Base-by-base conservation (phyloP, 305 asterid species). In the Fraxinus albicans region DNA sequence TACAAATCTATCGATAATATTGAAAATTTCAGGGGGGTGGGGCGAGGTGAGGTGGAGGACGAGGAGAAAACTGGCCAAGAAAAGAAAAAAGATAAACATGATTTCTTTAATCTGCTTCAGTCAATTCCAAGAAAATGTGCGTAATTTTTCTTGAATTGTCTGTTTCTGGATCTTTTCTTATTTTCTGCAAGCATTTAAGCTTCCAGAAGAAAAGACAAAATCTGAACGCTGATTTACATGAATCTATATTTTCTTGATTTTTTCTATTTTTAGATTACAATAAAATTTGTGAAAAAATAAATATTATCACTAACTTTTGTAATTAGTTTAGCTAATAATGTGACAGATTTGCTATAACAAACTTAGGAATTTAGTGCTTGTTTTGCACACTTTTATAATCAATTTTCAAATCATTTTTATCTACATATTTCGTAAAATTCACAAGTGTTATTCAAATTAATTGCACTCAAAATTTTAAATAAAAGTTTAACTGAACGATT, bases 191-290 rank as follows among this genome's bases (percentile, higher is more conserved):
- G 84, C 58, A 73, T 67, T 67, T 13, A 80, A 65, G 86, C 78
- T 84, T 82, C 79, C 19, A 72, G 78, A 65, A 72, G 60, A 84
- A 84, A 76, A 17, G 80, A 69, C 87, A 13, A 81, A 38, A 25
- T 1, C 50, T 21, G 79, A 29, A 35, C 34, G 35, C 13, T 55
- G 34, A 36, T 58, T 63, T 10, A 17, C 74, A 65, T 70, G 77
- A 31, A 44, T 31, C 42, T 40, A 76, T 50, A 76, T 75, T 63
- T 76, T 60, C 70, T 40, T 67, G 84, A 53, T 55, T 78, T 80
- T 76, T 76, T 33, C 72, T 65, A 27, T 81, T 40, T 0, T 58
- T 65, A 82, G 23, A 33, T 78, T 31, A 7, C 55, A 7, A 29
- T 40, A 29, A 42, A 23, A 21, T 23, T 19, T 35, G 5, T 31